These are phyloP conservation scores for Pyrenula massariospora DNA, from an alignment of 495 filamentous ascomycete genomes.

Conservation along the genomic window DNA sequence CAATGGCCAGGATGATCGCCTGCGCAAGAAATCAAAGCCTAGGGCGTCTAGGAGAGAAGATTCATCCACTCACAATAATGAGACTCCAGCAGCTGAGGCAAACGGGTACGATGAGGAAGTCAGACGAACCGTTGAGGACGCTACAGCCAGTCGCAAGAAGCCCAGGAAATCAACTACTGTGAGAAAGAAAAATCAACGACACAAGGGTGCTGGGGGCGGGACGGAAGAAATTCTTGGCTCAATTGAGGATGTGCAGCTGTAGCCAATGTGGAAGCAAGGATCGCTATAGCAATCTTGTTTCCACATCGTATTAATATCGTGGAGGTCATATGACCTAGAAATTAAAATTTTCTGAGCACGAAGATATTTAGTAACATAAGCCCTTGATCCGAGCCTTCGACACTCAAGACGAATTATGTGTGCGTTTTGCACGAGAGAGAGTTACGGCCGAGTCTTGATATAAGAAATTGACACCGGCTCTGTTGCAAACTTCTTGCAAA, in stretches of 20 bases:
- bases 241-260: slow-evolving; percentile 20
- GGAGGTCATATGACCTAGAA: too few relatives aligned
- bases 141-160: slow-evolving; percentile 32
- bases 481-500: too few relatives aligned
- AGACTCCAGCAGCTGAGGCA: slow-evolving; percentile 8
- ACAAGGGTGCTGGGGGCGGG: slow-evolving; percentile 22
- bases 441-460: too few relatives aligned
- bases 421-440: too few relatives aligned
- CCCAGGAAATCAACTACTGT: slow-evolving; percentile 39
- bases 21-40: not conserved
- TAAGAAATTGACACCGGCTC: too few relatives aligned
- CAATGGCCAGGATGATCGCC: slow-evolving; percentile 18
- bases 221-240: slow-evolving; percentile 30
- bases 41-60: not conserved
- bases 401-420: too few relatives aligned
- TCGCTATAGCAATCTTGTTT: too few relatives aligned
- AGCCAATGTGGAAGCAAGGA: not conserved
- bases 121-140: slow-evolving; percentile 19
- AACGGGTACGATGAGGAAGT: slow-evolving; percentile 14
- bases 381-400: too few relatives aligned
- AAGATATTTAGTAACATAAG: too few relatives aligned
- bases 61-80: not conserved
- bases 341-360: too few relatives aligned
- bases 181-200: slow-evolving; percentile 25
- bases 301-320: too few relatives aligned